phyloP scores from a whole-genome alignment of 345 rosid genomes.

The Jatropha curcas region DNA sequence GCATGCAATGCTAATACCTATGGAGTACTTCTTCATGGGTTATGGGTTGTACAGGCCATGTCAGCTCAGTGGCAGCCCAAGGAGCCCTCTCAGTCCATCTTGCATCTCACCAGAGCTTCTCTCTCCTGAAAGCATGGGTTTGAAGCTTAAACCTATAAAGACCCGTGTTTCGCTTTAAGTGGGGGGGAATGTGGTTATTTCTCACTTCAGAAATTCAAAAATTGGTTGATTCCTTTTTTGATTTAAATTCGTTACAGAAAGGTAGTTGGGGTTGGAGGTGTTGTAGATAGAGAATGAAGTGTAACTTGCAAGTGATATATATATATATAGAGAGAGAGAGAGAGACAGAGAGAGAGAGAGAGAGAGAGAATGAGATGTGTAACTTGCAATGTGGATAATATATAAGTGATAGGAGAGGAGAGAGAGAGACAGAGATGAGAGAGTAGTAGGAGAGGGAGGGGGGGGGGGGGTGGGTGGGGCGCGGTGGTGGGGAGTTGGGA shows the following conservation, averaged over 20 bases:
- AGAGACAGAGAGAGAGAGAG: too few species aligned
- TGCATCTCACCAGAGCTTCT: constrained; percentile 37
- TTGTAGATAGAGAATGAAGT: constrained; percentile 30
- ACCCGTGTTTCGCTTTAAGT: constrained; percentile 19
- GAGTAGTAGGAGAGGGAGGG: too few species aligned
- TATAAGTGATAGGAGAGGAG: too few species aligned
- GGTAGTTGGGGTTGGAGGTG: constrained; percentile 27
- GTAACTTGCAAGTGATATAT: too few species aligned
- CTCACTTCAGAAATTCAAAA: background rate
- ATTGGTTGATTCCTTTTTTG: constrained; percentile 9
- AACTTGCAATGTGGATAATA: too few species aligned
- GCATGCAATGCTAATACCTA: constrained; percentile 34
- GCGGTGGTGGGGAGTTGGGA: too few species aligned
- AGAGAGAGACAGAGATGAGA: too few species aligned
- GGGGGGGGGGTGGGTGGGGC: too few species aligned
- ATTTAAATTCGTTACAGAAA: constrained; percentile 7
- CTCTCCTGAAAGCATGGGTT: constrained; percentile 39
- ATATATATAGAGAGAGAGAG: too few species aligned
- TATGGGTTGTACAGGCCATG: constrained; percentile 32
- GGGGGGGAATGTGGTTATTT: background rate
- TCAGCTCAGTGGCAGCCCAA: constrained; percentile 27
- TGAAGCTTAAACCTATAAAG: constrained; percentile 33
- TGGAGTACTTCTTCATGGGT: constrained; percentile 38
- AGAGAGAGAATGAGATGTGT: too few species aligned
- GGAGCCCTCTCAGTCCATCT: constrained; percentile 37